Base-by-base conservation (phyloP, 305 asterid genomes). In the Solanum chacoense region DNA sequence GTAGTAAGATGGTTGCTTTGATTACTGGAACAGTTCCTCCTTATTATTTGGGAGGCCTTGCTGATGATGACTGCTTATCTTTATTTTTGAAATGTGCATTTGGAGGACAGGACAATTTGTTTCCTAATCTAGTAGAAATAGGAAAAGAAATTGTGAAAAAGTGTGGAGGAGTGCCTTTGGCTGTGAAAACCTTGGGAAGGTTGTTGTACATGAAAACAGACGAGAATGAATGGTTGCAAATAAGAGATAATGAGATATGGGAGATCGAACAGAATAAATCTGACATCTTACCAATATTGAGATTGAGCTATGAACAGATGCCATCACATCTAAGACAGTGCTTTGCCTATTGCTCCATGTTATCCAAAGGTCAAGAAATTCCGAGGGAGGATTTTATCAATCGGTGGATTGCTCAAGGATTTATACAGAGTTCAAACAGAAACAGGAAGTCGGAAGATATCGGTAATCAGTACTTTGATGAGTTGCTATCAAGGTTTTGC, bases 261-360 rank as follows among this genome's bases (percentile, higher is more conserved):
- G 92, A 91, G 84, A 94, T 90, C 36, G 93, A 90, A 84, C 94
- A 94, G 90, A 91, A 92, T 74, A 88, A 90, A 35, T 91, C 85
- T 37, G 95, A 92, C 45, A 92, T 94, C 36, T 89, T 94, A 32
- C 93, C 94, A 16, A 75, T 94, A n/a, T 84, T 94, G 90, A 81
- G 89, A 89, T 89, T 93, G 86, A 94, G 94, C 79, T 94, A 93
- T 77, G 95, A 93, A 69, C 89, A 88, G 55, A 85, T 94, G 87
- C 94, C 96, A 14, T 89, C 93, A 40, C 79, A 91, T 89, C 81
- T 94, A 86, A 94, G 90, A 91, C 96, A 93, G 78, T 94, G 96
- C 81, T 92, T 94, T 87, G 94, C 94, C 13, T 94, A 94, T 90
- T 94, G 93, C 91, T 92, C 93, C 55, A 91, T 91, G 94, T 92